Evolutionary conservation across 306 rosid genomes (phyloP), one percentile per base, ranked within the genome.

Genomic region (Parietaria judaica): DNA sequence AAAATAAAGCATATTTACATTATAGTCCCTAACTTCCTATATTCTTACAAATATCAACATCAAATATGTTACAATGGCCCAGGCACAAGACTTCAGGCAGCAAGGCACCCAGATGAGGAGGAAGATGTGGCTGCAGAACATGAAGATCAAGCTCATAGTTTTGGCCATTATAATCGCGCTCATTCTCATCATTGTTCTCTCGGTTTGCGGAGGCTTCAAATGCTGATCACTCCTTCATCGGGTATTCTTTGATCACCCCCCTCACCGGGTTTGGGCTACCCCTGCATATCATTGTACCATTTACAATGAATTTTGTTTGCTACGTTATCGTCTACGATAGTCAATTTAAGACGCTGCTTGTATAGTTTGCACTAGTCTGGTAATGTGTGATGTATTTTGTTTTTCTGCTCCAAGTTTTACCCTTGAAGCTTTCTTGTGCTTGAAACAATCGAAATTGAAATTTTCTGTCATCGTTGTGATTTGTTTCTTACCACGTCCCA

Each of bases 71-170:
- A 23, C 31, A 23, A 23, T 23, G 31, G 31, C 31, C 31, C 83
- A 90, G 97, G 97, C 97, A 8, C 95, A 86, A 72, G 97, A 86
- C 74, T 90, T 90, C 64, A 82, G 83, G 82, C 87, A 82, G 78
- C 97, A 90, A 67, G 97, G 97, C 69, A 90, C 97, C 68, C 66
- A 82, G 85, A 77, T 90, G 67, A 86, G 84, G 81, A 86, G 97
- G 72, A 86, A 86, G 86, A 90, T 90, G 97, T 90, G 97, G 95
- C 70, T 74, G 36, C 83, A 90, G 74, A 90, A 90, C 76, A 90
- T 90, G 97, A 90, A 90, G 86, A 77, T 84, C 58, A 90, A 86
- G 83, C 78, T 90, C 51, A 75, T 90, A 51, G 95, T 84, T 73
- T 63, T 86, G 74, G 97, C 71, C 39, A 90, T 90, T 81, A 23